Evolutionary conservation across 768 basidiomycete species (phyloP), one percentile per base, ranked within the genome.

Genomic region (Cantharellus cinnabarinus): DNA sequence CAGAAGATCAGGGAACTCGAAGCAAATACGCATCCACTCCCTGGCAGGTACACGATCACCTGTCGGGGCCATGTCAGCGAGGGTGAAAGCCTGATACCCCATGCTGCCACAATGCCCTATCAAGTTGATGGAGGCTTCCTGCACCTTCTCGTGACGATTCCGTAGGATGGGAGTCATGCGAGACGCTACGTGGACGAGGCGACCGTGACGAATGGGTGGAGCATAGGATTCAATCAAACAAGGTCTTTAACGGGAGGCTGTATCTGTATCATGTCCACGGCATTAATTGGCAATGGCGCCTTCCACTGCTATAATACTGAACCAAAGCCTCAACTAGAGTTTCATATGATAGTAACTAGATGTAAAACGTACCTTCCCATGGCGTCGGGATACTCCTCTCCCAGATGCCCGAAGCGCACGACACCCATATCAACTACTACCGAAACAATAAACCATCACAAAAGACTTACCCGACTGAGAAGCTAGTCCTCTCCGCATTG

Each of bases 21-120:
- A 98, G 69, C 95, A 98, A 67, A 99, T 98, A 67, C 95, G 85
- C 95, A 99, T 99, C 95, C 94, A 98, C 71, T 99, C 95, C 66
- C 95, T 81, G 5, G 95, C 94, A 14, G 95, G 93, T 0, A 99
- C 95, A 71, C 95, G 90, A 80, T 99, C 95, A 60, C 95, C 94
- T 77, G 58, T 29, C 42, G 14, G 42, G 48, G 40, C 29, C 37
- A 39, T 20, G 55, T 48, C 41, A 42, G 58, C 41, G 61, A 54
- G 58, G 57, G 14, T 57, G 42, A 38, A 40, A 41, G n/a, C 40
- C 15, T 41, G 41, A 59, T 40, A 56, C 63, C 41, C 59, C 55
- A 41, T n/a, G 38, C 50, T 41, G 63, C 72, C 63, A 34, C 78
- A 81, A 75, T 64, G 94, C 64, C 95, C 95, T 64, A 99, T 98